These are phyloP conservation scores for Stachybotrys elegans DNA, from an alignment of 2,329 filamentous ascomycete species.

Conservation along the genomic window DNA sequence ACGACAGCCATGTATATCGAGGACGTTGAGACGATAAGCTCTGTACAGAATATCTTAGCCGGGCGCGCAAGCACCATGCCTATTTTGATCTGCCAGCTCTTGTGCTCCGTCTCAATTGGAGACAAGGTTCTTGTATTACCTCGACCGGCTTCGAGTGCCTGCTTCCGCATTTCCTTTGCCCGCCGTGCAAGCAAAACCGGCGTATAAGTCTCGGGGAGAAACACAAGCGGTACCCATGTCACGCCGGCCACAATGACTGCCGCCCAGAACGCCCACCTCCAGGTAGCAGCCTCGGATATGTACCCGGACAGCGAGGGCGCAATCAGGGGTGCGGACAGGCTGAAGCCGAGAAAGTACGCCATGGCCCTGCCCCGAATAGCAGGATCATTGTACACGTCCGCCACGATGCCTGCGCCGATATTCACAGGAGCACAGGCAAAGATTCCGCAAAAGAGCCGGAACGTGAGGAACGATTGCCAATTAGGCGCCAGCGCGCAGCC, in stretches of 20 bases:
- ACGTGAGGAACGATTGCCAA: slow-evolving; percentile 48
- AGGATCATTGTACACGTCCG: slow-evolving; percentile 55
- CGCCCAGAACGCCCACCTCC: slow-evolving; percentile 1
- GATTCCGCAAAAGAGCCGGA: slow-evolving; percentile 44
- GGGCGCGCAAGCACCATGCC: neutral
- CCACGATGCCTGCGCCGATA: slow-evolving; percentile 56
- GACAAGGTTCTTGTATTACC: neutral
- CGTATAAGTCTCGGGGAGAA: neutral
- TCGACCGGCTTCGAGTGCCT: neutral
- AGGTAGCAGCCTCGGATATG: neutral
- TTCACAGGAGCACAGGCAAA: slow-evolving; percentile 52
- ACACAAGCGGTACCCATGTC: neutral
- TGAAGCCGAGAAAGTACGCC: neutral
- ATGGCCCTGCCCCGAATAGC: neutral
- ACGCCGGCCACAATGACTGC: neutral
- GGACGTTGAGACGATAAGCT: neutral
- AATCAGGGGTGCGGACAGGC: neutral
- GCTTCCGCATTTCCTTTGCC: neutral
- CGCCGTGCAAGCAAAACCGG: neutral
- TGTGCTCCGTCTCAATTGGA: neutral
- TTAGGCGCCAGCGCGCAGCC: slow-evolving; percentile 47
- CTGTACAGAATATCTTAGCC: neutral
- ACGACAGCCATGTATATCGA: neutral
- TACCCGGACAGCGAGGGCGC: neutral
- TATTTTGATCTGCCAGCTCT: neutral